A percentile compares a stretch with the other conserved stretches of the same genome.
phyloP scores from a whole-genome alignment of 129 eudicot species.

The Escallonia herrerae region DNA sequence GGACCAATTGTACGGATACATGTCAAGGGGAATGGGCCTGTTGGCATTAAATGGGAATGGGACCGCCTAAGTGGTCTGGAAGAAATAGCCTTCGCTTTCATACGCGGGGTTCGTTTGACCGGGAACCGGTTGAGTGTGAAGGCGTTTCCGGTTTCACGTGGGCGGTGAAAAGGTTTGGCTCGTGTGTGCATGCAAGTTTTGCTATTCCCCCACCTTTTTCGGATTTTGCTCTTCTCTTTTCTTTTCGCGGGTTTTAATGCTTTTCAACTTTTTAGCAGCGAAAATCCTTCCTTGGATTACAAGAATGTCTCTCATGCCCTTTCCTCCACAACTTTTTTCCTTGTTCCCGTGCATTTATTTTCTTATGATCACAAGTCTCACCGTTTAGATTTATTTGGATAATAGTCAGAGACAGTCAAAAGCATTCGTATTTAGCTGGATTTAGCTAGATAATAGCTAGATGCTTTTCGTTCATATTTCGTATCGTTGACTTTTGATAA shows the following conservation, averaged over 20 bases:
- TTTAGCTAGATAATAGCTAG: no score
- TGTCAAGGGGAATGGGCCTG: conserved; percentile 8
- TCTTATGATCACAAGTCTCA: no score
- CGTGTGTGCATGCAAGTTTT: conserved; percentile 13
- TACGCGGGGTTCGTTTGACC: conserved; percentile 37
- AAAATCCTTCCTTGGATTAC: conserved; percentile 16
- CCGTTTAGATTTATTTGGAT: no score
- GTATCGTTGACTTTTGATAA: no score
- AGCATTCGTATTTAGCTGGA: no score
- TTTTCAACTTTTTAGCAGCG: conserved; percentile 14
- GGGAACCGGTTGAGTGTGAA: conserved; percentile 43
- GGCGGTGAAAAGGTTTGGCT: conserved; percentile 12
- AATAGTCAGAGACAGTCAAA: no score
- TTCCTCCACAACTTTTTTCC: not conserved
- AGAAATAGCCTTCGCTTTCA: conserved; percentile 18
- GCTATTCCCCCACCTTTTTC: not conserved
- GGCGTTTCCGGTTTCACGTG: conserved; percentile 24
- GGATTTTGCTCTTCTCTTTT: not conserved
- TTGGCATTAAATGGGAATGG: conserved; percentile 28
- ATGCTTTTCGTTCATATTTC: no score
- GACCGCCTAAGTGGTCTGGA: conserved; percentile 22
- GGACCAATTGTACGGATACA: conserved; percentile 23
- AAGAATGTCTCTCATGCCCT: conserved; percentile 3
- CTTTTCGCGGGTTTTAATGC: not conserved
- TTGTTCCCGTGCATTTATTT: no score